Conservation (phyloP, 768 basidiomycete genomes). For the Rhizopogon sp. region DNA sequence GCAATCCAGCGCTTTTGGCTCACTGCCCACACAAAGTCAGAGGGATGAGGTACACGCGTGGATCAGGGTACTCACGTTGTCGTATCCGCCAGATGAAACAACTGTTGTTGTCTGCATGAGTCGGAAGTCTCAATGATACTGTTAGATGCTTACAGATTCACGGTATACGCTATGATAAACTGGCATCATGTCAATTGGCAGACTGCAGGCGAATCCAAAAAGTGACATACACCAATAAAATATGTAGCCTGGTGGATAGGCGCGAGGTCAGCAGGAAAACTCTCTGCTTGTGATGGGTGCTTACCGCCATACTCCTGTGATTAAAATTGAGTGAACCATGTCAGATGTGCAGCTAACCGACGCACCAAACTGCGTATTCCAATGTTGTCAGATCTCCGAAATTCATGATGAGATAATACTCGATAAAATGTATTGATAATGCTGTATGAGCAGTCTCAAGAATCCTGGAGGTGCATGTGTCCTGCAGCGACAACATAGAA, state of each 20-base stretch:
- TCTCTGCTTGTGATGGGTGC: not conserved
- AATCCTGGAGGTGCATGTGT: not conserved
- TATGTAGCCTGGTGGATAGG: constrained; percentile 2
- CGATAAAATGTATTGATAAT: constrained; percentile 10
- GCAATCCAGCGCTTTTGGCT: constrained; percentile 6
- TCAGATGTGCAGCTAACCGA: not conserved
- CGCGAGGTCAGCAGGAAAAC: not conserved
- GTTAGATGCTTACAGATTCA: constrained; percentile 1
- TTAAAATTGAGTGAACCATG: not conserved
- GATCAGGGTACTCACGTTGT: constrained; percentile 6
- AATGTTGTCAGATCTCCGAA: constrained; percentile 1
- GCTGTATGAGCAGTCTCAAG: constrained; percentile 11
- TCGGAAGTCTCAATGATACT: not conserved
- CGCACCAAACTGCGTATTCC: constrained; percentile 10
- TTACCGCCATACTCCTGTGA: constrained; percentile 11
- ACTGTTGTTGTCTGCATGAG: not conserved
- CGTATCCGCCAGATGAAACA: constrained; percentile 16
- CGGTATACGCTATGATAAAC: constrained; percentile 3
- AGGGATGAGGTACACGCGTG: not conserved
- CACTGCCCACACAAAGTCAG: constrained; percentile 1
- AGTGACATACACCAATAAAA: constrained; percentile 5
- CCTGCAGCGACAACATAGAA: not conserved
- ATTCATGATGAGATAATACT: constrained; percentile 13
- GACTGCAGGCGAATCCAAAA: not conserved
- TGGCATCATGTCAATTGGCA: not conserved